Evolutionary conservation across 2,329 filamentous ascomycete genomes (phyloP), one percentile per base, ranked within the genome.

Genomic region (Arthrocladium fulminans): DNA sequence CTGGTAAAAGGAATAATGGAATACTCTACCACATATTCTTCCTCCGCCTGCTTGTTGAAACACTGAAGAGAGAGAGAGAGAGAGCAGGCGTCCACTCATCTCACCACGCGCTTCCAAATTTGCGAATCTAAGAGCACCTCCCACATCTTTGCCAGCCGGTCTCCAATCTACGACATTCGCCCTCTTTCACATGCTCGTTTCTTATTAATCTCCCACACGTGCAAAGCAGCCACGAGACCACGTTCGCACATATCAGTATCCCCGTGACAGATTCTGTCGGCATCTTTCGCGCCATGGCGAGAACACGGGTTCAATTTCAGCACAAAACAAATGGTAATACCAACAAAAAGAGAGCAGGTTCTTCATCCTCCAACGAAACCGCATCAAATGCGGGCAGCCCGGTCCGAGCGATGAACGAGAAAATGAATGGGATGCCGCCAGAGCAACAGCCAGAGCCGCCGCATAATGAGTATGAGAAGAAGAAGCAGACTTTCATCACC

Each of bases 401-500:
- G 58, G 57, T 25, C 61, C 65, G 47, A 58, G 61, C 46, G 57
- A 63, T 39, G 59, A 61, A 46, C 63, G 63, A 49, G 59, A 60
- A 43, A 54, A 55, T 37, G 48, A 19, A 43, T 41, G 13, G 37
- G 46, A 17, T 19, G 48, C 25, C 51, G 52, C 37, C 49, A 22
- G 65, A 67, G 59, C 67, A 71, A 45, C 57, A 60, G 40, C 63
- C 66, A 45, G 63, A 63, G 48, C 65, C 71, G 51, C 77, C 80
- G 58, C 45, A 48, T 20, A 22, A 22, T 15, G 92, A 96, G 54
- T 96, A 94, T 67, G 88, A 97, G 65, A 97, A 97, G 80, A 98
- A 98, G 71, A 96, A 94, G 73, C 84, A 88, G 67, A 95, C 92
- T 66, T 97, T 98, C 73, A 86, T 96, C 62, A 94, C 88, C 32